Evolutionary conservation across 2,329 filamentous ascomycete genomes (phyloP), one percentile per base, ranked within the genome.

Genomic region (Cordyceps tenuipes): DNA sequence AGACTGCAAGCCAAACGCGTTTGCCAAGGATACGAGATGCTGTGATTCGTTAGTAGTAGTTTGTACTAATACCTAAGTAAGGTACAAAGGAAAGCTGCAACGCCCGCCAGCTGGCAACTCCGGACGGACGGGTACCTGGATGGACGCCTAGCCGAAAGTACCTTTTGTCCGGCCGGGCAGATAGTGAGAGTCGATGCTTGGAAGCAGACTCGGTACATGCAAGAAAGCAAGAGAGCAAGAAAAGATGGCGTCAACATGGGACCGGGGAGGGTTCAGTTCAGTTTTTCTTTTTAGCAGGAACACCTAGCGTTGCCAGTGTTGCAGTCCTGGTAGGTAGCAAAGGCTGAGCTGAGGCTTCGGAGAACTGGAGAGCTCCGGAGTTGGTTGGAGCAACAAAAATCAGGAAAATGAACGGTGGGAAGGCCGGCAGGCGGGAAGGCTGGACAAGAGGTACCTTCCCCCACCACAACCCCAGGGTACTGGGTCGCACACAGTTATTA

Each of bases 141-240:
- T 58, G 23, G 56, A 43, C 17, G 31, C 29, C 43, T 15, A 58
- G 47, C 56, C 56, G 56, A 58, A 56, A 58, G 56, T 58, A 58
- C 56, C 56, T 19, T 58, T 58, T 41, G 56, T 58, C 56, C 56
- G 56, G 56, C 56, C 56, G 47, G 44, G 31, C 15, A 9, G 26
- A 15, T 23, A 5, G n/a, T n/a, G n/a, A n/a, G 44, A 26, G 44
- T 47, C 44, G 44, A 26, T 23, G 1, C 9, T 21, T 10, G 44
- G 10, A 12, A 47, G 7, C 21, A 47, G 44, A 21, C 10, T 21
- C 26, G 44, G 21, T 8, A 50, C 3, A 4, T 34, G 31, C 26
- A 17, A 44, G 3, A 2, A 23, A 44, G 3, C 23, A 23, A 23
- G 23, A 23, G 4, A 23, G 23, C 23, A 23, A 23, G 23, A 23